Percentiles rank a stretch among this genome's conserved stretches.
These are phyloP conservation scores for Beauveria rudraprayagi DNA, from an alignment of 2,329 filamentous ascomycete species.

Conservation along the genomic window DNA sequence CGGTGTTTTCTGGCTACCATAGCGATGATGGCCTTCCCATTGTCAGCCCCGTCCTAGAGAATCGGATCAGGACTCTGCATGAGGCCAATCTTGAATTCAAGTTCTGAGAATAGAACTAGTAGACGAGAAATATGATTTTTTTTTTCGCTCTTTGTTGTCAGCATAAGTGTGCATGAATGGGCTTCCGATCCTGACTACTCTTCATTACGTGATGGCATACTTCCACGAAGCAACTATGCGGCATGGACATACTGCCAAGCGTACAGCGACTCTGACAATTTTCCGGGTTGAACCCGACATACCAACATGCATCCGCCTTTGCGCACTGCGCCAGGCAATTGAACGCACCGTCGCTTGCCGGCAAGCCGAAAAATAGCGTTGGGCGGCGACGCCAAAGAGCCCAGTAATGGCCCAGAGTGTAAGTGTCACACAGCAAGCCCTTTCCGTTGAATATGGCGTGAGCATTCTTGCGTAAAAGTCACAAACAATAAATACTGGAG, in stretches of 20 bases:
- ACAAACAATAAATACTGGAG: too few species aligned
- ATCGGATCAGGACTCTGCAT: not conserved
- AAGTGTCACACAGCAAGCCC: too few species aligned
- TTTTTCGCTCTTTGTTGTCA: not conserved
- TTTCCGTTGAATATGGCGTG: too few species aligned
- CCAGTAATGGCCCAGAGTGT: too few species aligned
- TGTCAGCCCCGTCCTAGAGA: not conserved
- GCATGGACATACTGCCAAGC: not conserved
- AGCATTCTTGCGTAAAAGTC: too few species aligned
- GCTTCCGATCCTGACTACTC: not conserved
- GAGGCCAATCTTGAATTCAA: constrained; percentile 18
- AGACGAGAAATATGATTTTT: not conserved
- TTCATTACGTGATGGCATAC: not conserved
- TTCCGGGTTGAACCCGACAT: constrained; percentile 20
- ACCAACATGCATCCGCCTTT: constrained; percentile 20
- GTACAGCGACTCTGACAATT: constrained; percentile 17
- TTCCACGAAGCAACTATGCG: not conserved
- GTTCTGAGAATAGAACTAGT: not conserved
- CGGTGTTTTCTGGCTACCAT: not conserved
- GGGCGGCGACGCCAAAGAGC: constrained; percentile 13
- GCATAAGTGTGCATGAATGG: not conserved
- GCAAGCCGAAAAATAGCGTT: constrained; percentile 18
- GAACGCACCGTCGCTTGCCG: constrained; percentile 16
- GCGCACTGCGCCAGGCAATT: constrained; percentile 20
- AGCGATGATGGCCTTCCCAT: not conserved